Conservation (phyloP, 805 yeast species). For the Maudiozyma bulderi region DNA sequence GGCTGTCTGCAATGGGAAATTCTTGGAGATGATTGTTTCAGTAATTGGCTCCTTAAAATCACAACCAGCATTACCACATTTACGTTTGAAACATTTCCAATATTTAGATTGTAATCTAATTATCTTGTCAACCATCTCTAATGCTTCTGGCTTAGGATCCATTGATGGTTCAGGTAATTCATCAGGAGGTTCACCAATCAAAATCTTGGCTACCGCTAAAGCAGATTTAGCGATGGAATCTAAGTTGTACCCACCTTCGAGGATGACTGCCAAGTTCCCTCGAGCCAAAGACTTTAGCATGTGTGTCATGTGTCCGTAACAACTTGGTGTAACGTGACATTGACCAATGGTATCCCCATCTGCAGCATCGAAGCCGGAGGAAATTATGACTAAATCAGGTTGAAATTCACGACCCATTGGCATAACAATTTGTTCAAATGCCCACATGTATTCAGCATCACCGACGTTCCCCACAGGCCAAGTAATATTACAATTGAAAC, state of each 20-base stretch:
- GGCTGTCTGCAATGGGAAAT: slow-evolving; percentile 56
- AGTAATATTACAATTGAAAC: slow-evolving; percentile 82
- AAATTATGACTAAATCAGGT: slow-evolving; percentile 87
- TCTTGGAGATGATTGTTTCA: slow-evolving; percentile 29
- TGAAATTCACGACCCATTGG: slow-evolving; percentile 83
- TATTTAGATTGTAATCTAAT: slow-evolving; percentile 69
- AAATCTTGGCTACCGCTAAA: slow-evolving; percentile 78
- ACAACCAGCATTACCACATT: slow-evolving; percentile 46
- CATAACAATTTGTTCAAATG: slow-evolving; percentile 75
- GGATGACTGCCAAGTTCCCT: slow-evolving; percentile 79
- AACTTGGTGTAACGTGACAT: slow-evolving; percentile 90
- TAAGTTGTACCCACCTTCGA: slow-evolving; percentile 95
- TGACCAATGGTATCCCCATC: slow-evolving; percentile 96
- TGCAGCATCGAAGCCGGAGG: slow-evolving; percentile 98
- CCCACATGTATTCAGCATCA: slow-evolving; percentile 91
- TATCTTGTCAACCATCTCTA: slow-evolving; percentile 75
- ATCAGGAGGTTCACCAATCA: slow-evolving; percentile 94
- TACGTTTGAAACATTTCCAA: slow-evolving; percentile 68
- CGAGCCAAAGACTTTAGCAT: slow-evolving; percentile 76
- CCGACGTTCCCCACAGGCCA: slow-evolving; percentile 90
- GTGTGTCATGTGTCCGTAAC: slow-evolving; percentile 95
- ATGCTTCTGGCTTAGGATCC: slow-evolving; percentile 66
- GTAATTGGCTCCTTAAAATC: slow-evolving; percentile 30
- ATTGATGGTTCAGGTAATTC: slow-evolving; percentile 40
- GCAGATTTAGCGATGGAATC: slow-evolving; percentile 89